Percentiles rank a stretch among this genome's conserved stretches.
phyloP scores from a whole-genome alignment of 176 grass and related monocot species.

The Triticum turgidum region DNA sequence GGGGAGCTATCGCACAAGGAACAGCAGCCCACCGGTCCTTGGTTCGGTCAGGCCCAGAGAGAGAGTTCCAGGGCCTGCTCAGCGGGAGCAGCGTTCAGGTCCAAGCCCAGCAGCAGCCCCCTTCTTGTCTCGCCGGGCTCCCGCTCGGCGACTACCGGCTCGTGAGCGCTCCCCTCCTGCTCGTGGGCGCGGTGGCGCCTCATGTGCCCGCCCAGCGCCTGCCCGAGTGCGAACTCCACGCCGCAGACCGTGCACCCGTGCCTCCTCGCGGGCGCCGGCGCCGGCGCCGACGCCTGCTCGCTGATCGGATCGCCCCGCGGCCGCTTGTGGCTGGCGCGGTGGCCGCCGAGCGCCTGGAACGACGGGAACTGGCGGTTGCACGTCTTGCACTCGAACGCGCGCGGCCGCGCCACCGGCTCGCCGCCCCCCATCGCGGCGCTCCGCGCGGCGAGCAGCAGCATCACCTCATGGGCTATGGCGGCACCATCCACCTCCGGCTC shows the following conservation, averaged over 20 bases:
- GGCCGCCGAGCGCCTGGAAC: slow-evolving; percentile 73
- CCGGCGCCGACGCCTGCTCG: not conserved
- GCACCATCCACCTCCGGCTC: slow-evolving; percentile 31
- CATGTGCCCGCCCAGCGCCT: slow-evolving; percentile 79
- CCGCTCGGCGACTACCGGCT: not conserved
- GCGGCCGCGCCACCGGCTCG: slow-evolving; percentile 18
- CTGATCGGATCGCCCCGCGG: not conserved
- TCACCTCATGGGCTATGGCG: slow-evolving; percentile 33
- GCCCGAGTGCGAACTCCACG: slow-evolving; percentile 56
- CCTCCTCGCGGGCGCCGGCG: slow-evolving; percentile 19
- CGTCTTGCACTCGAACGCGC: slow-evolving; percentile 61
- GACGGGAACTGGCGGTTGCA: slow-evolving; percentile 55
- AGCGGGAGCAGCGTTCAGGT: slow-evolving; percentile 37
- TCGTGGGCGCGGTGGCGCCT: slow-evolving; percentile 40
- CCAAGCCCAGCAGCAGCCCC: slow-evolving; percentile 16
- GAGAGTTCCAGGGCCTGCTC: not conserved
- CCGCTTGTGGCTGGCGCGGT: slow-evolving; percentile 59
- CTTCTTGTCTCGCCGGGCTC: not conserved
- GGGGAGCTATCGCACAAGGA: not conserved
- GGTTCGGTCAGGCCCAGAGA: not conserved
- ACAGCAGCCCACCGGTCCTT: not conserved
- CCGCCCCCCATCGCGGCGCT: not conserved
- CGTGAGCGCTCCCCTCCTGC: not conserved
- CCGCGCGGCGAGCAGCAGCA: slow-evolving; percentile 31
- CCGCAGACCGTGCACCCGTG: slow-evolving; percentile 63